Base-by-base conservation (phyloP, 768 basidiomycete genomes). In the Hypsizygus marmoreus region DNA sequence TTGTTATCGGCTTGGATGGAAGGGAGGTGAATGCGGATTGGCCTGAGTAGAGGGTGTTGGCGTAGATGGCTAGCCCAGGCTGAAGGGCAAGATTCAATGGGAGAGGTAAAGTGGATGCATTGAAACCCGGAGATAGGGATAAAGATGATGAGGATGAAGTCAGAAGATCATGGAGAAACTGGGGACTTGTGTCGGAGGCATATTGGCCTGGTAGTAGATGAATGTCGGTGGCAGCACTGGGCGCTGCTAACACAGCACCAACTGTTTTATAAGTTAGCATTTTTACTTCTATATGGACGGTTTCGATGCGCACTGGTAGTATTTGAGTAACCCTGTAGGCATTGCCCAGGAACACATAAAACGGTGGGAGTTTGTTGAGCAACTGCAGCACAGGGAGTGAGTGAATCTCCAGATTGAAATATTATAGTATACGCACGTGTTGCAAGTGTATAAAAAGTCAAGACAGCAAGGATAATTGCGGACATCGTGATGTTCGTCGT, bases 291-390 rank as follows among this genome's bases (percentile, higher is more conserved):
- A 10, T 17, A 29, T 30, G 14, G 31, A 29, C 17, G 6, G 19
- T n/a, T 22, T 16, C 10, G 11, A 10, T 12, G 54, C 59, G 31
- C 35, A 77, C 81, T 64, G 53, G 81, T 76, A 11, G 75, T 79
- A 51, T 86, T 84, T 24, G 81, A 78, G 62, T 65, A 78, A 31
- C 84, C 84, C 58, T 84, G 73, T 35, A 86, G 66, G 67, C 84
- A 86, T 79, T 84, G 81, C 52, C 84, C 84, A 61, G 84, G 80
- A 76, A 81, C 66, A 71, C 84, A 86, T 40, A 86, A 63, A 35
- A 85, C 79, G 53, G 67, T 69, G 47, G 71, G 45, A 45, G 53
- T 36, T 25, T 51, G 47, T 26, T 57, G 55, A 49, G 58, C 53
- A 23, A 53, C 51, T 51, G 30, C 4, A 19, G 14, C 11, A 24